Conservation (phyloP, 2,329 filamentous ascomycete species). For the Trichoderma gracile region DNA sequence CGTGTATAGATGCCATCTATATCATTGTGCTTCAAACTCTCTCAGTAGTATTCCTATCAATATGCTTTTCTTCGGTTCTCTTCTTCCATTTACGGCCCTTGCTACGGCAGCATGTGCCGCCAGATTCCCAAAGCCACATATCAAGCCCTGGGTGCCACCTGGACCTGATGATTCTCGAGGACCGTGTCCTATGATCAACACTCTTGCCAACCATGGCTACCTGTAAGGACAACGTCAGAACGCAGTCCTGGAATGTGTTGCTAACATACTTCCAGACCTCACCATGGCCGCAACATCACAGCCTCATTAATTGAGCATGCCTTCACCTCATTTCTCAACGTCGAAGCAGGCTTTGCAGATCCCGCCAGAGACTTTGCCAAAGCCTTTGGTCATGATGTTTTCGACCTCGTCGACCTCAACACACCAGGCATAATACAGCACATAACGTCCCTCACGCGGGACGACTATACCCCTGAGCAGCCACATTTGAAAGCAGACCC, state of each 20-base stretch:
- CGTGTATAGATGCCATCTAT: background rate
- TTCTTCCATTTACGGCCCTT: conserved; percentile 9
- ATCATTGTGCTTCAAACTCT: background rate
- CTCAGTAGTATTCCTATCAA: background rate
- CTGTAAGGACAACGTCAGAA: conserved; percentile 20
- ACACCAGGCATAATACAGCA: conserved; percentile 28
- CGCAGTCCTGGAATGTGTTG: background rate
- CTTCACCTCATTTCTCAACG: conserved; percentile 29
- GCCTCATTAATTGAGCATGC: conserved; percentile 28
- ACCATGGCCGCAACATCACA: conserved; percentile 28
- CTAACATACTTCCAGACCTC: conserved; percentile 23
- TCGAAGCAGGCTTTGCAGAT: conserved; percentile 25
- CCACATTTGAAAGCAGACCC: conserved; percentile 11
- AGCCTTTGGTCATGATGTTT: conserved; percentile 16
- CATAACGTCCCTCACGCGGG: conserved; percentile 26
- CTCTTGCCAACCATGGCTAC: conserved; percentile 33
- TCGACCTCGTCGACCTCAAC: conserved; percentile 28
- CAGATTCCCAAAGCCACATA: background rate
- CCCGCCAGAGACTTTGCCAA: conserved; percentile 22
- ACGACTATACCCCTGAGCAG: conserved; percentile 23
- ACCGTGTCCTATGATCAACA: conserved; percentile 33
- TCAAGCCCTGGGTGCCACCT: conserved; percentile 23
- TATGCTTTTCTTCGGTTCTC: background rate
- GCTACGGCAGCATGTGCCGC: conserved; percentile 7
- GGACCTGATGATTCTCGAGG: conserved; percentile 27